Conservation (phyloP, 345 rosid species). For the Brassica incana region DNA sequence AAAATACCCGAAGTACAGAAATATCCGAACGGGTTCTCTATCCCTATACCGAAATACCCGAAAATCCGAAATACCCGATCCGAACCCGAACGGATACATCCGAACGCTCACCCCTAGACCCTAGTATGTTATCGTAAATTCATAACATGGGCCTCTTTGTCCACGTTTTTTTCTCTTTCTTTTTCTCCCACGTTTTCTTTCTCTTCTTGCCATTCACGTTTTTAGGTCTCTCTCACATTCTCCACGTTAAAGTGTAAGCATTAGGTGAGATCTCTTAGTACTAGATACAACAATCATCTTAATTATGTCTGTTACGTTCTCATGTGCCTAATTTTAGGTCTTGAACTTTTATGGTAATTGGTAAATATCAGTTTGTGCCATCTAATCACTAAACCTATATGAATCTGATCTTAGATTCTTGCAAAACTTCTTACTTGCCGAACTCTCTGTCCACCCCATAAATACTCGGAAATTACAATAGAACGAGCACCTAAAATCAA, state of each 20-base stretch:
- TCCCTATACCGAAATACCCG: no score
- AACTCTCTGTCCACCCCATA: background rate
- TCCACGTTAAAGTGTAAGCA: conserved; percentile 25
- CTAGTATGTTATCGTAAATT: no score
- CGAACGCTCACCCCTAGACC: no score
- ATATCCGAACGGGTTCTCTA: no score
- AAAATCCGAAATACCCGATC: no score
- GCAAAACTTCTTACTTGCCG: conserved; percentile 23
- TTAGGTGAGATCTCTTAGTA: conserved; percentile 15
- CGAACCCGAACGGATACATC: no score
- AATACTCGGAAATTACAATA: background rate
- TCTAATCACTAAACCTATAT: background rate
- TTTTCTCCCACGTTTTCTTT: background rate
- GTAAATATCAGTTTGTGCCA: background rate
- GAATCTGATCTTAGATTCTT: background rate
- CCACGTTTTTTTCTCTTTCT: conserved; percentile 20
- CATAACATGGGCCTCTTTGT: conserved; percentile 17
- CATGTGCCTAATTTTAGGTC: conserved; percentile 26
- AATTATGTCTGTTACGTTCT: background rate
- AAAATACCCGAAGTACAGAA: no score
- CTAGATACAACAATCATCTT: conserved; percentile 15
- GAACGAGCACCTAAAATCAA: background rate
- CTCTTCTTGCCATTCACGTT: conserved; percentile 22
- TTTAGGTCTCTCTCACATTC: conserved; percentile 32
- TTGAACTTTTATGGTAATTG: background rate